Base-by-base conservation (phyloP, 257 asterid species). In the Solanum pennellii region DNA sequence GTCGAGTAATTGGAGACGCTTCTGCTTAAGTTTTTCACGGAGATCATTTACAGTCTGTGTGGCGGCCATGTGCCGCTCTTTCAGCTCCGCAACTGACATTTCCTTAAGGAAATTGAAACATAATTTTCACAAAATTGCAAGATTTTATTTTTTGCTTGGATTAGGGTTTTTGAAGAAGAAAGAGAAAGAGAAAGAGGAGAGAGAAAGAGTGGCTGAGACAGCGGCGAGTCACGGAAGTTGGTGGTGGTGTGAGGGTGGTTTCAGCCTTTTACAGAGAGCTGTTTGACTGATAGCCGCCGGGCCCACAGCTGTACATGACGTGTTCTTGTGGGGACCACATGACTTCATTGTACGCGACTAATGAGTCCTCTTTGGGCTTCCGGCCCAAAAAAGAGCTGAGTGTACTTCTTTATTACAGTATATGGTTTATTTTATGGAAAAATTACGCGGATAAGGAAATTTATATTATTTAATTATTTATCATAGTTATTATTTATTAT, bases 11-110 rank as follows among this genome's bases (percentile, higher is more conserved):
- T 90, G 95, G 25, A 91, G 97, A 49, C 98, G 98, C 91, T 74
- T 93, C 75, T 94, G 97, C 92, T 83, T 95, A 82, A 97, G 89
- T 41, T 89, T 90, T n/a, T 97, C 98, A 71, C 95, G 88, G 89
- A 97, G 98, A 39, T 94, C 66, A 90, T 90, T 94, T 45, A 96
- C 97, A 59, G 95, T 92, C 79, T 94, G 98, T 13, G 94, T 91
- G 47, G 99, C 99, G 23, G 97, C 98, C 89, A 87, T 62, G 88
- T 96, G 99, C 90, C 99, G 97, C 93, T 97, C 98, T 89, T 94
- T 96, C 88, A 97, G 93, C 88, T 95, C 98, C 31, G 93, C 88
- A 56, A 95, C 98, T 86, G 99, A 97, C 98, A 94, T 94, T 87
- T 93, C 87, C 27, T 60, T 37, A 52, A 7, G 37, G 11, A 5